Base-by-base conservation (phyloP, 345 rosid species). In the Hypericum androsaemum region DNA sequence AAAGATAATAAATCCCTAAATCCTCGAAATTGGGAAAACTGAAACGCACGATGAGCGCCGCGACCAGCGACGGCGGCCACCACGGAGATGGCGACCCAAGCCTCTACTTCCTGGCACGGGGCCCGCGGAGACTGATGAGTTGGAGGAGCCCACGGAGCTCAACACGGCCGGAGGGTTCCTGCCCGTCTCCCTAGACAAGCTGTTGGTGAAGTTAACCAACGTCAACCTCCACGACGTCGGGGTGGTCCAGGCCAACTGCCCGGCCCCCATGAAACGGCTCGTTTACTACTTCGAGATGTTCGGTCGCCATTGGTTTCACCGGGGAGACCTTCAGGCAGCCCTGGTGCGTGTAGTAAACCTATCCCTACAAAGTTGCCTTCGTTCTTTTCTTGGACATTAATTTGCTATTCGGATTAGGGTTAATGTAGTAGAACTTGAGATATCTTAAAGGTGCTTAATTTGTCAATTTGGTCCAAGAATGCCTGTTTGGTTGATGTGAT, bases 221-320 rank as follows among this genome's bases (percentile, higher is more conserved):
- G 74, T 68, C 60, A 53, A 66, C 47, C 83, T 70, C 37, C 97
- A 92, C 61, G 97, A 85, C 35, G 97, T 88, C 5, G 98, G 98
- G 15, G 90, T 78, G 43, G 80, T 83, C 40, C 96, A 92, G 63
- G 90, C 86, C 41, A 76, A 88, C 69, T 78, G 55, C 62, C 89
- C 95, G 35, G 97, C 89, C 35, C 95, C 95, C 5, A 65, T 65
- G 28, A 81, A 80, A 78, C 74, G 86, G 49, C 75, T 85, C 12
- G 57, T 75, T 54, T 92, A 88, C 75, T 92, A 85, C 75, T 92
- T 92, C 56, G 98, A 92, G 95, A 84, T 92, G 65, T 75, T 64
- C 50, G 88, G 60, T 88, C 47, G 85, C 83, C 9, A 88, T 92
- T 63, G 97, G 98, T n/a, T 88, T 92, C 71, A 92, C 97, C 44